Base-by-base conservation (phyloP, 148 eudicot genomes). In the Spergularia marina region DNA sequence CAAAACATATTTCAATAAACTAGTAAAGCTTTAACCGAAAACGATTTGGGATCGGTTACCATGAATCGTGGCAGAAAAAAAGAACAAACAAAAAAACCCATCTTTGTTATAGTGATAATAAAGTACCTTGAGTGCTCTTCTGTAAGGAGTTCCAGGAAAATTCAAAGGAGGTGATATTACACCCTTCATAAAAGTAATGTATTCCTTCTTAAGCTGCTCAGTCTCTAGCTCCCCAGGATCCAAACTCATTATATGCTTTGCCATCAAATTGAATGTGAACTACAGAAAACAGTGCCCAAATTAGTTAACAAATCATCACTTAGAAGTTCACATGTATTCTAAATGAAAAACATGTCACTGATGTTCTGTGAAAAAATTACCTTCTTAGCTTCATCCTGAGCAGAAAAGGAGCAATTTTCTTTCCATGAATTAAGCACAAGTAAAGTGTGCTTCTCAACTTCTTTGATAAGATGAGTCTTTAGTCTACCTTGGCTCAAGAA, bases 181-280 rank as follows among this genome's bases (percentile, higher is more conserved):
- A 65, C 98, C 98, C 85, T 94, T 91, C 98, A 94, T 94, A 82
- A 94, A 94, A 77, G 95, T 91, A 71, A 94, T 89, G 76, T 94
- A 94, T 82, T 94, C 98, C 73, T 83, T 86, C 78, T 94, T 94
- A 39, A 94, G 90, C 76, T 86, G 74, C 87, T 91, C 98, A 15
- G 98, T 94, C 82, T 94, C 97, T 8, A 80, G 85, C 70, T 90
- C 84, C 47, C 97, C 98, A 54, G 97, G 93, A 49, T 91, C 86
- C 87, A 94, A 86, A 58, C 98, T 94, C 93, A 94, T 90, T 59
- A 94, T 94, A 73, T 94, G 91, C 75, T 87, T 91, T 14, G 93
- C 98, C 97, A 94, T 94, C 79, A 94, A 75, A 82, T 94, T 94
- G 84, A 94, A 94, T 25, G 98, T 94, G 70, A 91, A 94, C 98